Conservation (phyloP, 345 rosid species). For the Carallia pectinifolia region DNA sequence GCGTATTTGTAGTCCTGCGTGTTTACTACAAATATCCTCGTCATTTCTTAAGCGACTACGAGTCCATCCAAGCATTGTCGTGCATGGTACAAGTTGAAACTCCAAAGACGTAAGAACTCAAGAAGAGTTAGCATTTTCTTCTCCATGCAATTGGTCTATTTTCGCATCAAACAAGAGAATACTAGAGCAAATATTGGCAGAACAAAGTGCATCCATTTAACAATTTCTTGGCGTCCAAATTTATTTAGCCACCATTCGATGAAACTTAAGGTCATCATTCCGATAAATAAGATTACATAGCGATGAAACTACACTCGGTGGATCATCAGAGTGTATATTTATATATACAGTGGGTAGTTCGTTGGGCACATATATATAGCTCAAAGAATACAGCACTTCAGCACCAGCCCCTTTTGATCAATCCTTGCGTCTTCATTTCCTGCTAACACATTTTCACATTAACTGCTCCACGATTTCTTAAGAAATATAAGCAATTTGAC, state of each 20-base stretch:
- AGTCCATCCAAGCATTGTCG: too few species aligned
- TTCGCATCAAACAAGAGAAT: too few species aligned
- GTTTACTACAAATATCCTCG: too few species aligned
- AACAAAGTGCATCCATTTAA: background rate
- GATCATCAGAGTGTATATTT: slow-evolving; percentile 16
- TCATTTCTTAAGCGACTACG: too few species aligned
- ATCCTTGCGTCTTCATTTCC: slow-evolving; percentile 84
- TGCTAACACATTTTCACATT: slow-evolving; percentile 29
- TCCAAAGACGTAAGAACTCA: too few species aligned
- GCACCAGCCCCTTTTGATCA: slow-evolving; percentile 78
- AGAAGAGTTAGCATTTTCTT: too few species aligned
- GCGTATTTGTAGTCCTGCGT: too few species aligned
- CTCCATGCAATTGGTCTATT: too few species aligned
- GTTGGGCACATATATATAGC: background rate
- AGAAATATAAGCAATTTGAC: background rate
- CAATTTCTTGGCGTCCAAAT: slow-evolving; percentile 13
- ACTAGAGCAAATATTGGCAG: too few species aligned
- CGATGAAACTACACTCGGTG: slow-evolving; percentile 21
- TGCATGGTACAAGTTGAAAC: too few species aligned
- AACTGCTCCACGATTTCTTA: background rate
- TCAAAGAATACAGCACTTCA: slow-evolving; percentile 78
- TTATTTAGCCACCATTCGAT: slow-evolving; percentile 40
- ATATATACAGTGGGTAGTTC: slow-evolving; percentile 37
- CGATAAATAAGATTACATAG: slow-evolving; percentile 19
- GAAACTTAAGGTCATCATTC: slow-evolving; percentile 23